phyloP scores from a whole-genome alignment of 345 rosid species.

The Citrus unshiu region DNA sequence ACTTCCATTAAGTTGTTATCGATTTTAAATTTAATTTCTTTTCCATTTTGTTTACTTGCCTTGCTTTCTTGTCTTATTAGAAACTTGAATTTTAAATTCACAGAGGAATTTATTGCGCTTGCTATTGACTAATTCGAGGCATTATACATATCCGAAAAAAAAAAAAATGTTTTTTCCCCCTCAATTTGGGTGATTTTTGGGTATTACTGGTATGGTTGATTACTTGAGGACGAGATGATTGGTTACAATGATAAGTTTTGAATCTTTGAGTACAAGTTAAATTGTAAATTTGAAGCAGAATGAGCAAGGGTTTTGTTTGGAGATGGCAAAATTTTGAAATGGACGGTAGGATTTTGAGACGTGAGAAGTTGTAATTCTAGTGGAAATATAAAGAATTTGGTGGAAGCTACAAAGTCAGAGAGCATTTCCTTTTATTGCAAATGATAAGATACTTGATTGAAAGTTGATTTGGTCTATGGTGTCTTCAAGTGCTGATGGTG shows the following conservation, averaged over 20 bases:
- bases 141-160: no score
- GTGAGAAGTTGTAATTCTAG: slow-evolving; percentile 5
- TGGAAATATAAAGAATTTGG: not conserved
- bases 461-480: not conserved
- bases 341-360: slow-evolving; percentile 8
- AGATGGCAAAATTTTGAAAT: not conserved
- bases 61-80: slow-evolving; percentile 13
- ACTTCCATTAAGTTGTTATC: not conserved
- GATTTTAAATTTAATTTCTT: not conserved
- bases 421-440: slow-evolving; percentile 6
- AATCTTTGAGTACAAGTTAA: not conserved
- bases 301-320: not conserved
- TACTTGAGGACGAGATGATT: not conserved
- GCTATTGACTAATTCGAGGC: slow-evolving; percentile 6
- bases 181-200: not conserved
- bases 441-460: not conserved
- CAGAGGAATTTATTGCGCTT: slow-evolving; percentile 2
- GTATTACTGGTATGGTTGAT: not conserved
- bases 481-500: not conserved
- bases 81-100: not conserved
- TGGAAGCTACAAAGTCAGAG: not conserved
- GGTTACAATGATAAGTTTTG: not conserved
- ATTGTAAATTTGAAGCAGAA: not conserved
- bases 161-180: not conserved
- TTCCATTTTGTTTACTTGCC: not conserved